Evolutionary conservation across 1,284 basidiomycete genomes (phyloP).

Genomic region (Sporisorium exsertum): DNA sequence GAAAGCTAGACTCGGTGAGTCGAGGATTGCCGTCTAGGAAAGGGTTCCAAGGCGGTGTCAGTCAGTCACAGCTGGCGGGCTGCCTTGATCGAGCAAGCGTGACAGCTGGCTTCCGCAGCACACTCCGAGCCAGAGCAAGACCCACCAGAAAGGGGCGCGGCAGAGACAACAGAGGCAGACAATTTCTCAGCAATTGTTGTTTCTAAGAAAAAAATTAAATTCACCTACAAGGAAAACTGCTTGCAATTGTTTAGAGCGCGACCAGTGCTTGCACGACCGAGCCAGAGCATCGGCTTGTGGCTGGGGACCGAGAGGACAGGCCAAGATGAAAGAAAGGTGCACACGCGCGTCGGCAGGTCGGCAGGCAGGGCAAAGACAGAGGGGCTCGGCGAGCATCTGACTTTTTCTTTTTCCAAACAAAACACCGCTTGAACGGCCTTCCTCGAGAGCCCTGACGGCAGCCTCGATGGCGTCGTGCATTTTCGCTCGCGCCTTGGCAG

Average conservation of each 20-base stretch:
- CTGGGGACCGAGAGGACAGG: neutral
- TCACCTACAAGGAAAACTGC: too few species aligned
- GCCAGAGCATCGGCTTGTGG: neutral
- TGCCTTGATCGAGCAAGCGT: neutral
- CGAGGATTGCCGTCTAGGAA: neutral
- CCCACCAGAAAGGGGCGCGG: conserved; percentile 1
- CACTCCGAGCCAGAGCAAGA: conserved; percentile 2
- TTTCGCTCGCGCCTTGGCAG: neutral
- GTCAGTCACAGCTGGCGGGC: neutral
- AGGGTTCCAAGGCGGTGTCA: conserved; percentile 6
- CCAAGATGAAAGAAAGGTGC: neutral
- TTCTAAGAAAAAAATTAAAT: neutral
- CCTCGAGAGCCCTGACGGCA: neutral
- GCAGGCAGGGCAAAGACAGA: neutral
- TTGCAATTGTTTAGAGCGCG: neutral
- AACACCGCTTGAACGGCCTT: neutral
- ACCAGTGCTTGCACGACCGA: neutral
- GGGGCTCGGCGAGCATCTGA: neutral
- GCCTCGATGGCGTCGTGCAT: conserved; percentile 14
- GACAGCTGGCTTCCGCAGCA: conserved; percentile 20
- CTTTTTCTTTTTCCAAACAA: neutral
- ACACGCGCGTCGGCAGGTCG: neutral
- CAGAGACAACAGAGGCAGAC: too few species aligned
- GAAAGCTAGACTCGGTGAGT: neutral
- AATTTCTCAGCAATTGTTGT: too few species aligned